A percentile compares a stretch with the other conserved stretches of the same genome.
phyloP scores from a whole-genome alignment of 768 basidiomycete species.

The Leucocoprinus leucothites region DNA sequence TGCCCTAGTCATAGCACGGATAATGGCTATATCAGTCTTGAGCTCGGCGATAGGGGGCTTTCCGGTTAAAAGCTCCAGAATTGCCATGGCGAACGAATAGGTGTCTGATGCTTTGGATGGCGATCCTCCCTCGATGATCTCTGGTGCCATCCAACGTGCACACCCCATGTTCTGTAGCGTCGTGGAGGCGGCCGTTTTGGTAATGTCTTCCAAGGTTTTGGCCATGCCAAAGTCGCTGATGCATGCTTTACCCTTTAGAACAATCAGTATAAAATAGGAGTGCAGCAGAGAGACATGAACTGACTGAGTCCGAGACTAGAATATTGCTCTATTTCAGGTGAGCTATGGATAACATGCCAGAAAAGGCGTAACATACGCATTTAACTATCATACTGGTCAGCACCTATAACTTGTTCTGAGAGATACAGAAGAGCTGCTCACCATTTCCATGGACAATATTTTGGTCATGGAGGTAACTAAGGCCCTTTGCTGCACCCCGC shows the following conservation, averaged over 20 bases:
- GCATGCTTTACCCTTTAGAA: constrained; percentile 44
- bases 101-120: background rate
- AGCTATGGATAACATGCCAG: background rate
- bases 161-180: constrained; percentile 40
- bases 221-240: constrained; percentile 68
- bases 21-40: background rate
- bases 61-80: background rate
- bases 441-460: constrained; percentile 59
- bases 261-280: background rate
- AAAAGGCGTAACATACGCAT: constrained; percentile 46
- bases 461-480: constrained; percentile 52
- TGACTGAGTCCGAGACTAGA: constrained; percentile 49
- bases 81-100: background rate
- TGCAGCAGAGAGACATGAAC: background rate
- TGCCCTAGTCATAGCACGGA: constrained; percentile 11
- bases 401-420: background rate
- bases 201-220: constrained; percentile 55
- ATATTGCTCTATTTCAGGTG: constrained; percentile 46
- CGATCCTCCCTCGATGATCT: background rate
- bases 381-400: constrained; percentile 37
- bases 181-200: constrained; percentile 42
- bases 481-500: constrained; percentile 50
- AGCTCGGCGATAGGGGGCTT: background rate
- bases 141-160: constrained; percentile 53
- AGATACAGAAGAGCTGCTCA: constrained; percentile 27